Evolutionary conservation across 1,284 basidiomycete genomes (phyloP).

Genomic region (Jaminaea rosea): DNA sequence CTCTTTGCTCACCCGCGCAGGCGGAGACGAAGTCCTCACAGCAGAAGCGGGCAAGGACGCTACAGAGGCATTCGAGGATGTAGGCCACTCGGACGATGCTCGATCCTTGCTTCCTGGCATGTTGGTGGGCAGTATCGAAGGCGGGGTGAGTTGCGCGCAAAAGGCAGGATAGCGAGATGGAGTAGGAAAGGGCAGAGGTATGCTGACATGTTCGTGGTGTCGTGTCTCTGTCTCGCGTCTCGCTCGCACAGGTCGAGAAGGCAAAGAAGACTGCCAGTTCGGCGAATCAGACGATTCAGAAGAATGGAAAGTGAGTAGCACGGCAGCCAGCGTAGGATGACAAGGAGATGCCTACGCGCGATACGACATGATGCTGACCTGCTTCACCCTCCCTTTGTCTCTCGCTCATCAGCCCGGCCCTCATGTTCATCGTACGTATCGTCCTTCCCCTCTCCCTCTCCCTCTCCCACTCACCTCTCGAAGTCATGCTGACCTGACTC

Average conservation of each 20-base stretch:
- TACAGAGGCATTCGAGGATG: slow-evolving; percentile 97
- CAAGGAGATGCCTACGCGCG: not conserved
- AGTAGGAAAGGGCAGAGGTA: not conserved
- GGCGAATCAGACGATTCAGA: slow-evolving; percentile 22
- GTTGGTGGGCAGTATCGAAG: slow-evolving; percentile 53
- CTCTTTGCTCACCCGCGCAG: too few relatives aligned
- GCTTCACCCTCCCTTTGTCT: not conserved
- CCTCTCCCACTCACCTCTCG: too few relatives aligned
- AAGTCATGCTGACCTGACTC: not conserved
- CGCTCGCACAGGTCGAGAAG: not conserved
- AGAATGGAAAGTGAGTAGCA: slow-evolving; percentile 30
- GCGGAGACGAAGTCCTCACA: slow-evolving; percentile 8
- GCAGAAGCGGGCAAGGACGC: slow-evolving; percentile 83
- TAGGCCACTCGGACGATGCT: slow-evolving; percentile 97
- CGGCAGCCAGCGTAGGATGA: not conserved
- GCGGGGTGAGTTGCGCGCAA: slow-evolving; percentile 9
- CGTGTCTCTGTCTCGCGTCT: not conserved
- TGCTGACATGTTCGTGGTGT: slow-evolving; percentile 7
- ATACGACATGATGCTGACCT: not conserved
- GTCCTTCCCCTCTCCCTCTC: too few relatives aligned
- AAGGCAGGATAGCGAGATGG: not conserved
- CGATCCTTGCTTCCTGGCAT: slow-evolving; percentile 67
- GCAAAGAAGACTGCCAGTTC: slow-evolving; percentile 11
- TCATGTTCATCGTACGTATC: slow-evolving; percentile 33
- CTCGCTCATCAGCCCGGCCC: slow-evolving; percentile 22